A percentile compares a stretch with the other conserved stretches of the same genome.
phyloP scores from a whole-genome alignment of 208 protist species.

The Acanthamoeba culbertsoni region DNA sequence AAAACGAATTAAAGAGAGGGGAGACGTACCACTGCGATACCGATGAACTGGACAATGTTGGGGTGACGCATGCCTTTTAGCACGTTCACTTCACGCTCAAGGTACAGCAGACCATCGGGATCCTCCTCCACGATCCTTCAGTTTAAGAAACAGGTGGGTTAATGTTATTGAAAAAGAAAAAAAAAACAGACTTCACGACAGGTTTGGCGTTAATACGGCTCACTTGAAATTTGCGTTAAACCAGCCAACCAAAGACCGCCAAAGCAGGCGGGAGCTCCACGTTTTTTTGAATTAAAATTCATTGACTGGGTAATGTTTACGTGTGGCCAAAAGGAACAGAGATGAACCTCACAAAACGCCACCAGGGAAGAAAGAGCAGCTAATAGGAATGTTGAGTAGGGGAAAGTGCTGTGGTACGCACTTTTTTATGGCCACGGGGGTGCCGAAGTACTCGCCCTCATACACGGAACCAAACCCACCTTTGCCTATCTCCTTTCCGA shows the following conservation, averaged over 20 bases:
- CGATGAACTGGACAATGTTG: slow-evolving; percentile 62
- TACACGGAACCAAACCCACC: slow-evolving; percentile 50
- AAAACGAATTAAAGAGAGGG: neutral
- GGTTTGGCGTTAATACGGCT: too few relatives aligned
- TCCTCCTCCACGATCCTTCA: slow-evolving; percentile 37
- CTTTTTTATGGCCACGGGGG: slow-evolving; percentile 56
- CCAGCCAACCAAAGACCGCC: too few relatives aligned
- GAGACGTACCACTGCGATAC: slow-evolving; percentile 1
- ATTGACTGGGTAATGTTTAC: too few relatives aligned
- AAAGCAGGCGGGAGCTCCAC: too few relatives aligned
- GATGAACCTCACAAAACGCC: too few relatives aligned
- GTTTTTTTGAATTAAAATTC: too few relatives aligned
- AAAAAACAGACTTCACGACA: too few relatives aligned
- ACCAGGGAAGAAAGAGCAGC: neutral
- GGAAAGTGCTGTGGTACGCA: neutral
- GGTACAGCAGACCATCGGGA: slow-evolving; percentile 35
- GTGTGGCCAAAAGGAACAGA: too few relatives aligned
- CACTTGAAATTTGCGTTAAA: too few relatives aligned
- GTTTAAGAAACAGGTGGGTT: too few relatives aligned
- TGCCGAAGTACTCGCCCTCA: slow-evolving; percentile 55
- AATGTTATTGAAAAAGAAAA: too few relatives aligned
- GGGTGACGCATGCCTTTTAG: slow-evolving; percentile 60
- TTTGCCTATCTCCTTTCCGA: slow-evolving; percentile 23
- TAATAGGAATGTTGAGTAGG: neutral
- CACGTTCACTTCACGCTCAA: slow-evolving; percentile 57